These are phyloP conservation scores for Metschnikowia cubensis DNA, from an alignment of 805 yeast species.

Conservation along the genomic window DNA sequence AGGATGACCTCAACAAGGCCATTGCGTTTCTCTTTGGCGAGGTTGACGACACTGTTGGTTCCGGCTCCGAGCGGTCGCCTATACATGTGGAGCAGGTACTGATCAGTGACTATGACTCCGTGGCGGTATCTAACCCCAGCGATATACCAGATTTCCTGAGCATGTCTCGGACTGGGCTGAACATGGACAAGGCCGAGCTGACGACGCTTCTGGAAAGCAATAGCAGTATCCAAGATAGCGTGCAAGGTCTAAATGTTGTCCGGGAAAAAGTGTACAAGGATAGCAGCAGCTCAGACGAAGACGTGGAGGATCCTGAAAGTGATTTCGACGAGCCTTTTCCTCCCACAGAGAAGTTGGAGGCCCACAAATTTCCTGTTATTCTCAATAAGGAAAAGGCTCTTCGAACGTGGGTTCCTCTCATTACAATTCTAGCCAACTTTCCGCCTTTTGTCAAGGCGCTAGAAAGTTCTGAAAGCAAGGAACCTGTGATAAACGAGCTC, in stretches of 20 bases:
- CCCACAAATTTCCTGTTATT: slow-evolving; percentile 13
- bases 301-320: slow-evolving; percentile 1
- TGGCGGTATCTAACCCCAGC: slow-evolving; percentile 25
- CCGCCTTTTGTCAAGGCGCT: slow-evolving; percentile 29
- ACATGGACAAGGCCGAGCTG: slow-evolving; percentile 7
- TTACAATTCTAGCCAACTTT: slow-evolving; percentile 37
- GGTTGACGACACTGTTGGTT: slow-evolving; percentile 8
- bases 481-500: slow-evolving; percentile 17
- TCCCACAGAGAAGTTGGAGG: slow-evolving; percentile 11
- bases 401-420: slow-evolving; percentile 36
- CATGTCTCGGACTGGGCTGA: slow-evolving; percentile 3
- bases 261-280: slow-evolving; percentile 5
- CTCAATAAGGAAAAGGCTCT: slow-evolving; percentile 4
- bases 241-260: not conserved
- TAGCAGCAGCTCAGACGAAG: slow-evolving; percentile 6
- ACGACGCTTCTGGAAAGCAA: slow-evolving; percentile 5
- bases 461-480: slow-evolving; percentile 13
- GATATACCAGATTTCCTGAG: slow-evolving; percentile 29
- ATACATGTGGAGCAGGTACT: slow-evolving; percentile 4
- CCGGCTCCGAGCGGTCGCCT: slow-evolving; percentile 12
- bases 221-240: slow-evolving; percentile 5
- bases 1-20: slow-evolving; percentile 16
- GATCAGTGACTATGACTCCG: slow-evolving; percentile 18
- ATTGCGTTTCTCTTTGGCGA: slow-evolving; percentile 20
- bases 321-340: slow-evolving; percentile 5